A percentile compares a stretch with the other conserved stretches of the same genome.
Conservation (phyloP, 352 stramenopile genomes). For the Phytophthora pistaciae region DNA sequence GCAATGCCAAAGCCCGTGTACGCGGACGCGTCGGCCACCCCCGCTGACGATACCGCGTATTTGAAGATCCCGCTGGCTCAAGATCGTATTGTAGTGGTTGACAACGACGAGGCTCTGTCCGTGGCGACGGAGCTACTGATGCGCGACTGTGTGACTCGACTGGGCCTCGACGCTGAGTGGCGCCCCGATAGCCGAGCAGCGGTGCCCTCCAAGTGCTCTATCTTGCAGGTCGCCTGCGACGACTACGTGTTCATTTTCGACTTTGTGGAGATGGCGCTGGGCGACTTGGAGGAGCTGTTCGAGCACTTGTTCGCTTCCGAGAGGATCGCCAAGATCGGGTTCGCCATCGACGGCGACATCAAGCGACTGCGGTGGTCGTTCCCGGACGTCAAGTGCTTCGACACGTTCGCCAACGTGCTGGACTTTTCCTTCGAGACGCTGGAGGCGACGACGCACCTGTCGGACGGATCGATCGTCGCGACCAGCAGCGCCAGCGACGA, state of each 20-base stretch:
- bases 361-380: constrained; percentile 78
- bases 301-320: constrained; percentile 63
- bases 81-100: constrained; percentile 62
- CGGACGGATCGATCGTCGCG: constrained; percentile 29
- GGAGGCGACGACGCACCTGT: constrained; percentile 34
- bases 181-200: constrained; percentile 55
- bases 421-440: constrained; percentile 65
- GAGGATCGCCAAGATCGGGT: constrained; percentile 67
- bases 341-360: constrained; percentile 72
- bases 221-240: constrained; percentile 76
- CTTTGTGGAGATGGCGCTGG: constrained; percentile 55
- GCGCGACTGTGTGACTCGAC: constrained; percentile 39
- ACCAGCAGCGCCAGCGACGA: constrained; percentile 4
- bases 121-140: constrained; percentile 61
- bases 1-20: constrained; percentile 39
- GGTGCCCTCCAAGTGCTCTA: constrained; percentile 67
- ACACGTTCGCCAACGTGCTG: constrained; percentile 67
- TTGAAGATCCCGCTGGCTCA: constrained; percentile 57
- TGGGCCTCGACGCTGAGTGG: constrained; percentile 82
- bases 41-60: constrained; percentile 42
- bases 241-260: constrained; percentile 79
- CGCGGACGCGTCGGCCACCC: constrained; percentile 36
- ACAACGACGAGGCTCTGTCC: constrained; percentile 62
- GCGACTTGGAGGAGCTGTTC: constrained; percentile 77
- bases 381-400: constrained; percentile 70